Evolutionary conservation across 495 filamentous ascomycete genomes (phyloP), one percentile per base, ranked within the genome.

Genomic region (Podospora sp.): DNA sequence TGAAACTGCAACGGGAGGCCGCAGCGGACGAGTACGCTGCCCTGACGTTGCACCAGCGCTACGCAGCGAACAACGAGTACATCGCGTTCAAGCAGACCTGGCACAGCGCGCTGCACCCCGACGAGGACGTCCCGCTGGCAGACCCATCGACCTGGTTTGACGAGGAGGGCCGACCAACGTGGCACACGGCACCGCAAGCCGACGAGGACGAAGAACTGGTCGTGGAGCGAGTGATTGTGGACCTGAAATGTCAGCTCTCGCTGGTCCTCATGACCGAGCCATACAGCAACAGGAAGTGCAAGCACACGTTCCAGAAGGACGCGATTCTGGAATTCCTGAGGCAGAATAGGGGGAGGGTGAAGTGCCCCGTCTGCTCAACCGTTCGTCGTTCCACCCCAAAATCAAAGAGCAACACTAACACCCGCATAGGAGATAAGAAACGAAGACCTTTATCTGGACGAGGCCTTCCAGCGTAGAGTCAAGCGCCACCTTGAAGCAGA

Each of bases 181-280:
- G 75, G 71, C 71, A 67, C 8, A 62, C 62, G 35, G 50, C 65
- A 70, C 66, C 60, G 0, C 83, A 77, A 0, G 81, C 83, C 2
- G 82, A 53, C 25, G 61, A 81, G 16, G 90, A 91, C 55, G 91
- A 95, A 24, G 93, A 97, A 33, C 80, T 97, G 59, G 86, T 88
- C 8, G 87, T 97, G 55, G 83, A 86, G 64, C 80, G 88, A 61
- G 90, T 90, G 69, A 85, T 83, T 20, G 83, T 90, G 68, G 90
- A 87, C 65, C 84, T 92, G 59, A 90, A 88, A 73, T 97, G 93
- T 71, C 92, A 92, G 0, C 73, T 97, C n/a, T 94, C 93, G 1
- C 82, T 96, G 51, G 82, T 83, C 46, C 74, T 83, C n/a, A 92
- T 92, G 81, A 79, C 80, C 26, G 86, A 94, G 56, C 93, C 93